A percentile compares a stretch with the other conserved stretches of the same genome.
phyloP scores from a whole-genome alignment of 2,329 filamentous ascomycete species.

The Herpotrichia juniperi region DNA sequence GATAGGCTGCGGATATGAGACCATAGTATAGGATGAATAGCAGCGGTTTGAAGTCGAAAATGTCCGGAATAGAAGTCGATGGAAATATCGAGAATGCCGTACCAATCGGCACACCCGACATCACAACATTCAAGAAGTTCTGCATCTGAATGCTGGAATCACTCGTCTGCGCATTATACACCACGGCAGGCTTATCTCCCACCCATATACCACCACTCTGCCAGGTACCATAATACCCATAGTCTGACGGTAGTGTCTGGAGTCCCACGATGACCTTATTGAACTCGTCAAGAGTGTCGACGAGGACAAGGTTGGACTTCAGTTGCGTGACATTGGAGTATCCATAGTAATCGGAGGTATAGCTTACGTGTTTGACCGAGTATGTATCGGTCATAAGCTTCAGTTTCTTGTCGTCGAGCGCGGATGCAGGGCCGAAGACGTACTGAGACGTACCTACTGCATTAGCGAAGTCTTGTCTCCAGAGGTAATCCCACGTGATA shows the following conservation, averaged over 20 bases:
- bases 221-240: slow-evolving; percentile 20
- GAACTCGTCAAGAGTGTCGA: slow-evolving; percentile 71
- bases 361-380: slow-evolving; percentile 33
- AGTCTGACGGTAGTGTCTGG: slow-evolving; percentile 65
- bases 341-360: slow-evolving; percentile 9
- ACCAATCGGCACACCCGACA: slow-evolving; percentile 24
- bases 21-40: slow-evolving; percentile 73
- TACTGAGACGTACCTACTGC: slow-evolving; percentile 3
- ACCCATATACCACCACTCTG: slow-evolving; percentile 26
- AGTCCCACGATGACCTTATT: slow-evolving; percentile 68
- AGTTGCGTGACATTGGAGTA: slow-evolving; percentile 26
- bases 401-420: slow-evolving; percentile 18
- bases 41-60: slow-evolving; percentile 56
- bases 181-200: slow-evolving; percentile 22
- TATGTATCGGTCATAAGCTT: slow-evolving; percentile 24
- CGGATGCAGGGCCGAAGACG: slow-evolving; percentile 22
- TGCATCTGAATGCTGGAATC: slow-evolving; percentile 11
- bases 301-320: slow-evolving; percentile 50
- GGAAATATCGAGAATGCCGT: slow-evolving; percentile 23
- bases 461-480: slow-evolving; percentile 18
- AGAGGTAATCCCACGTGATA: slow-evolving; percentile 17
- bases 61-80: slow-evolving; percentile 8
- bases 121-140: slow-evolving; percentile 25
- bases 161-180: slow-evolving; percentile 50
- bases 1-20: slow-evolving; percentile 75